phyloP scores from a whole-genome alignment of 345 rosid genomes.

The Moricandia moricandioides region DNA sequence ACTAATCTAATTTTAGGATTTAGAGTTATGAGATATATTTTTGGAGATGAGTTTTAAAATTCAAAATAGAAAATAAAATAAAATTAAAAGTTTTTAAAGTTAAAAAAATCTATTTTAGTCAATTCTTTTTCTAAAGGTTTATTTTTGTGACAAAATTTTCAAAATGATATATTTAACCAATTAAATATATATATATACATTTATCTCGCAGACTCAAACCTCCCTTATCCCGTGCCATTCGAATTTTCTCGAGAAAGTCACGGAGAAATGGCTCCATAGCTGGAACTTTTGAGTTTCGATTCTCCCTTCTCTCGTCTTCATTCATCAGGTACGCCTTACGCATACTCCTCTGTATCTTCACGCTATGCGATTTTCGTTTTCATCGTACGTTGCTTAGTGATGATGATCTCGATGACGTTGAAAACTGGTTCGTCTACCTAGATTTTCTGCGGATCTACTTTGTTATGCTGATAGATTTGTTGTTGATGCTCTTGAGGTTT shows the following conservation, averaged over 20 bases:
- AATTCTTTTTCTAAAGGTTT: too few species aligned
- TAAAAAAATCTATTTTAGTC: too few species aligned
- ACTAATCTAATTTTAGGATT: too few species aligned
- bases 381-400: constrained; percentile 8
- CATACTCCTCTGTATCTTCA: background rate
- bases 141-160: too few species aligned
- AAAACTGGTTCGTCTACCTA: background rate
- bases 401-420: constrained; percentile 17
- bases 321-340: constrained; percentile 7
- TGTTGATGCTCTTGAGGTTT: background rate
- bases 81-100: too few species aligned
- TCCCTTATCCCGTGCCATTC: constrained; percentile 19
- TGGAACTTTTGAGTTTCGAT: constrained; percentile 4
- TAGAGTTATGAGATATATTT: too few species aligned
- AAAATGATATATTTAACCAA: too few species aligned
- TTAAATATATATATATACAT: background rate
- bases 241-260: constrained; percentile 38
- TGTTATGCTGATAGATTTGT: background rate
- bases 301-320: background rate
- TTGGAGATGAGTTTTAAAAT: too few species aligned
- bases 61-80: too few species aligned
- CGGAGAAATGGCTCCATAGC: constrained; percentile 34
- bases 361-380: background rate
- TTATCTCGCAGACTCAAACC: background rate
- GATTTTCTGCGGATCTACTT: constrained; percentile 29